Evolutionary conservation across 345 rosid genomes (phyloP), one percentile per base, ranked within the genome.

Genomic region (Hibiscus trionum): DNA sequence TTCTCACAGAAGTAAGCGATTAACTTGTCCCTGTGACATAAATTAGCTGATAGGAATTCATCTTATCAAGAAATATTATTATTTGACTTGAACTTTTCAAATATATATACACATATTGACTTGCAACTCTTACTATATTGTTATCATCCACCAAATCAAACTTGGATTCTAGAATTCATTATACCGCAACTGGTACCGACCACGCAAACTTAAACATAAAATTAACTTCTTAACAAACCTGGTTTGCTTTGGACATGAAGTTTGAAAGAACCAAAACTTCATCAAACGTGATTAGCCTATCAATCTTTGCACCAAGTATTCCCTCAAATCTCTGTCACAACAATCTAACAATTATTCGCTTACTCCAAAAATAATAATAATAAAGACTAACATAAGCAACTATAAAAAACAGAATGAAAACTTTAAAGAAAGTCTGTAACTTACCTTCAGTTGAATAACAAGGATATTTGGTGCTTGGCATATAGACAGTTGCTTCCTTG

Each of bases 401-500:
- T 16, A 79, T 11, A 66, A 62, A 35, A 0, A 60, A 26, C 11
- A 17, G 71, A 53, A 72, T 44, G 14, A 66, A 60, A 46, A 70
- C 49, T 12, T 50, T 19, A 56, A 35, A 59, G 57, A 73, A 71
- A 68, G 29, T 67, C 62, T 53, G 44, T 37, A 26, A 76, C 82
- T 53, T 67, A 93, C 99, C 93, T 96, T 96, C 29, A 96, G 89
- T 75, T 96, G 96, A 78, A 96, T 86, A 35, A 93, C 98, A 82
- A 93, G 90, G 71, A 96, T 76, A 84, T 91, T 91, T 15, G 98
- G 98, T 0, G 99, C 96, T 78, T 93, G 91, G 77, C 80, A 82
- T 69, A 96, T 69, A 0, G 96, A 96, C 96, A 96, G 85, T 78
- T 96, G 98, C 89, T 96, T 96, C 95, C 88, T 85, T 7, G 99